Evolutionary conservation across 345 rosid species (phyloP).

Genomic region (Carallia pectinifolia): DNA sequence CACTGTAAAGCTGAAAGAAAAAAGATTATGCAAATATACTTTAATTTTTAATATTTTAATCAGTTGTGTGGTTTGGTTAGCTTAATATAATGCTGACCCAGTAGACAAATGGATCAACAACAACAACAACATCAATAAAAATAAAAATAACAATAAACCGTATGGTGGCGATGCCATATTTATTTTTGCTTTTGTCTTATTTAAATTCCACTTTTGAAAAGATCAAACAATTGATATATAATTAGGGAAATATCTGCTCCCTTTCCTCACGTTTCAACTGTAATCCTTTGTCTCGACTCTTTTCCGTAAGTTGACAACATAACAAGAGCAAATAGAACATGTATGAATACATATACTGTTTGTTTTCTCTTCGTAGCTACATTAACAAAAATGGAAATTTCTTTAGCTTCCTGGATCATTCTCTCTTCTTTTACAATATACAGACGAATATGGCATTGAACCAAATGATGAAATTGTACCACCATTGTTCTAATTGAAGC

Average conservation of each 20-base stretch:
- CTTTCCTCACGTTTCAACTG: neutral
- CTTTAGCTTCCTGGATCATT: neutral
- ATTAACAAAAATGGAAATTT: neutral
- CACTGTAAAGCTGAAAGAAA: no score
- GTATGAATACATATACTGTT: neutral
- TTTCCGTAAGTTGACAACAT: constrained; percentile 3
- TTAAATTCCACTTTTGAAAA: neutral
- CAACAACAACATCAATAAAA: no score
- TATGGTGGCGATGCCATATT: no score
- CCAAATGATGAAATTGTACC: neutral
- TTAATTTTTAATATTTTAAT: no score
- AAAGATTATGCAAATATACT: no score
- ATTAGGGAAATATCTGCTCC: neutral
- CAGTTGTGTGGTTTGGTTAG: no score
- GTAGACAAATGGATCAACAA: no score
- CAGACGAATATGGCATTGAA: neutral
- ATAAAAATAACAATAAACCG: no score
- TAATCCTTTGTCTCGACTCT: neutral
- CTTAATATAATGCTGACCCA: no score
- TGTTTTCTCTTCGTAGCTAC: neutral
- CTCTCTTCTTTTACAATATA: neutral
- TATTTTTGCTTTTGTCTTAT: neutral
- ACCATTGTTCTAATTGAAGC: neutral
- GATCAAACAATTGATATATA: neutral
- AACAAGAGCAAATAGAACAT: neutral